Percentiles rank a stretch among this genome's conserved stretches.
These are phyloP conservation scores for Ustilago curta DNA, from an alignment of 1,284 basidiomycete genomes.

Conservation along the genomic window DNA sequence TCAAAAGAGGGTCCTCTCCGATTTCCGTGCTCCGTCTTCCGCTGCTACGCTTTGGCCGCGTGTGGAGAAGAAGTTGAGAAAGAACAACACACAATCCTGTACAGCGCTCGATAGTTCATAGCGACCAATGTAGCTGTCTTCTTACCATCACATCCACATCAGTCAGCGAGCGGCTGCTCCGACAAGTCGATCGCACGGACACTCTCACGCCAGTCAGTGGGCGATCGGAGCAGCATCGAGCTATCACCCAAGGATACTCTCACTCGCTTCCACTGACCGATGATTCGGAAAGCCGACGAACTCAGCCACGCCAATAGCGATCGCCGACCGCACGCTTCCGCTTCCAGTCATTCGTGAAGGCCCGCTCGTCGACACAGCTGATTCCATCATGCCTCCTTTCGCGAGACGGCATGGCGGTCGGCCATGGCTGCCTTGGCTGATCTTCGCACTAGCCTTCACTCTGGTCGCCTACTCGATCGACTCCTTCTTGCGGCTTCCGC, in stretches of 20 bases:
- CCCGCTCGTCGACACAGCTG: not conserved
- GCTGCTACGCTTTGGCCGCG: conserved; percentile 1
- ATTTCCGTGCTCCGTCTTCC: conserved; percentile 9
- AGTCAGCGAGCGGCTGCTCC: conserved; percentile 7
- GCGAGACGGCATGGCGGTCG: conserved; percentile 6
- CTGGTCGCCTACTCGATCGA: conserved; percentile 31
- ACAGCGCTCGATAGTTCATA: not conserved
- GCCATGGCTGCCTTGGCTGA: conserved; percentile 34
- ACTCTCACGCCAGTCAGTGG: too few species aligned
- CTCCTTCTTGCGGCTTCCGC: conserved; percentile 49
- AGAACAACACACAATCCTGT: conserved; percentile 11
- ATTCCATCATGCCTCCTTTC: not conserved
- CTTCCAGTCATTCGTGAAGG: not conserved
- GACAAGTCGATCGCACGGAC: not conserved
- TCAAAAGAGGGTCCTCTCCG: conserved; percentile 1
- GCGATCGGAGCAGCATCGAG: not conserved
- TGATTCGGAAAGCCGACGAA: not conserved
- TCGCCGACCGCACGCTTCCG: not conserved
- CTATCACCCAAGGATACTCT: not conserved
- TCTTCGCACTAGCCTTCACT: conserved; percentile 21
- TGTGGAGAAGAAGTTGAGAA: conserved; percentile 4
- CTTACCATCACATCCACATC: not conserved
- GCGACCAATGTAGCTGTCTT: not conserved
- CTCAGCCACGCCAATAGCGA: conserved; percentile 1
- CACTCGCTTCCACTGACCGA: not conserved